These are phyloP conservation scores for Phytophthora lateralis DNA, from an alignment of 352 stramenopile species.

Conservation along the genomic window DNA sequence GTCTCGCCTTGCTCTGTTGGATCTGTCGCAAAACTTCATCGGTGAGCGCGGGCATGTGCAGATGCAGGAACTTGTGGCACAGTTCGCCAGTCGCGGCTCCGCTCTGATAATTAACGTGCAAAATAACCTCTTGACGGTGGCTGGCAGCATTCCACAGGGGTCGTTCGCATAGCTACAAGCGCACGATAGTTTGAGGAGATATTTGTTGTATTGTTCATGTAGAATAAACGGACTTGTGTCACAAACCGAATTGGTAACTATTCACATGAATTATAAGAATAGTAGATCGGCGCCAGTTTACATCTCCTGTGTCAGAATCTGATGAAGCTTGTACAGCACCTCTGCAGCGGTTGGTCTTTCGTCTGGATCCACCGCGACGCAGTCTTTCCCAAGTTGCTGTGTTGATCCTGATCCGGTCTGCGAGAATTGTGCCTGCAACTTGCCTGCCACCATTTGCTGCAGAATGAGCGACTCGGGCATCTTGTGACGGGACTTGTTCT, in stretches of 20 bases:
- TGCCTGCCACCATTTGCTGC: constrained; percentile 21
- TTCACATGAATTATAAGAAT: background rate
- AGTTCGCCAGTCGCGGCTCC: constrained; percentile 29
- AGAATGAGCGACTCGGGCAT: constrained; percentile 26
- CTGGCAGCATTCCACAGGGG: background rate
- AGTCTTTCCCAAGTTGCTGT: constrained; percentile 11
- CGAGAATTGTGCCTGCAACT: constrained; percentile 24
- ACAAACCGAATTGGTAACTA: background rate
- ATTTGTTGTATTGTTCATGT: constrained; percentile 4
- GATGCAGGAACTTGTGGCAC: constrained; percentile 41
- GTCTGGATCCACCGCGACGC: constrained; percentile 20
- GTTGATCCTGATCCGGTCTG: constrained; percentile 2
- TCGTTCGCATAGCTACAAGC: constrained; percentile 6
- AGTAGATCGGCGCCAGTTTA: no score
- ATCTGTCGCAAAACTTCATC: constrained; percentile 65
- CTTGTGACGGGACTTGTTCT: constrained; percentile 13
- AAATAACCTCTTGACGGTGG: constrained; percentile 40
- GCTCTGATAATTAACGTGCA: constrained; percentile 36
- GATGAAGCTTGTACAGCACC: constrained; percentile 42
- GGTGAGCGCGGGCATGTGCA: constrained; percentile 53
- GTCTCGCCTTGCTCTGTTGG: constrained; percentile 22
- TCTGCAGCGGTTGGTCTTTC: constrained; percentile 25
- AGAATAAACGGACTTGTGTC: constrained; percentile 1
- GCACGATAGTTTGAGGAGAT: background rate
- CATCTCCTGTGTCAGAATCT: constrained; percentile 19